Base-by-base conservation (phyloP, 2,329 filamentous ascomycete species). In the Aspergillus novofumigatus region DNA sequence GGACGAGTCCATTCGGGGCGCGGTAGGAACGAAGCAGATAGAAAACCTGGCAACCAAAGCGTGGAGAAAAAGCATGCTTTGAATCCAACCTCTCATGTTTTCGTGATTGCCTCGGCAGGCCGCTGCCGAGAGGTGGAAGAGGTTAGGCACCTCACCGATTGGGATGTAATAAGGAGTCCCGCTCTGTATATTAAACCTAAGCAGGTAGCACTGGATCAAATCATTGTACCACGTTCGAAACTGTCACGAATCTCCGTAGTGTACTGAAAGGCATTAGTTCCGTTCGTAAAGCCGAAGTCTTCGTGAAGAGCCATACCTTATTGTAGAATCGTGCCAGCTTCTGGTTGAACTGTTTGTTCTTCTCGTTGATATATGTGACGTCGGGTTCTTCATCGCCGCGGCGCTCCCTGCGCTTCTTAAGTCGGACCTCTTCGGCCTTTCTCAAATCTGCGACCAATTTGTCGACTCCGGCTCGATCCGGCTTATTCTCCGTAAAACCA, bases 341-440 rank as follows among this genome's bases (percentile, higher is more conserved):
- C 80, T 96, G 87, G 85, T 99, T 99, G 81, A 99, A 99, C 82
- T 97, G 92, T 82, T 97, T 97, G 82, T 99, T 99, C 88, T 99
- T 97, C 78, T 97, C 92, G 78, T 99, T 99, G 84, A 99, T 99
- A 77, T 96, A 97, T 7, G 93, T 97, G 67, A 97, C 90, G 75
- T 99, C 94, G 28, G 86, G 88, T 50, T 92, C 90, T 62, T 96
- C 92, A 57, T 92, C 91, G 61, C 87, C 88, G 72, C 87, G 84
- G 72, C 92, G 83, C 63, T 95, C 91, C 72, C 85, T 87, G 67
- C 92, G 83, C 80, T 95, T 95, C 83, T 92, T 95, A 69, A 96
- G 71, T 52, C 92, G 82, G 53, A 86, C 83, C 67, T 95, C 92
- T 76, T 99, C 94, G 1, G 92, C 91, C 78, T 93, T 92, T 70